A percentile compares a stretch with the other conserved stretches of the same genome.
phyloP scores from a whole-genome alignment of 106 monocot species.

The Apostasia shenzhenica region DNA sequence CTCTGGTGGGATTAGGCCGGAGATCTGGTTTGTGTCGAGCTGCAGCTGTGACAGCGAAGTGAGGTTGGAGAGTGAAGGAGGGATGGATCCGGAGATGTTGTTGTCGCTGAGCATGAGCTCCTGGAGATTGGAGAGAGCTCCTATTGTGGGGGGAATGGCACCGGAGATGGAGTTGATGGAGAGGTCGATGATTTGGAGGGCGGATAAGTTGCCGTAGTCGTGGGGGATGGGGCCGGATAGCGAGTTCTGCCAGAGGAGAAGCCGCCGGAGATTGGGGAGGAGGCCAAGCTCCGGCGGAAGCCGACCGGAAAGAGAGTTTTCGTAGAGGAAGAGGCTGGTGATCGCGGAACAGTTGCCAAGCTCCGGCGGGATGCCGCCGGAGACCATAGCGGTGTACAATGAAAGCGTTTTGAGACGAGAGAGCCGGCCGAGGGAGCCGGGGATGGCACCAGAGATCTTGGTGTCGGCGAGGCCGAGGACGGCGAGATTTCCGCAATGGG shows the following conservation, averaged over 20 bases:
- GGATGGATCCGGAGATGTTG: slow-evolving; percentile 83
- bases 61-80: slow-evolving; percentile 50
- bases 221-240: slow-evolving; percentile 63
- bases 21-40: slow-evolving; percentile 77
- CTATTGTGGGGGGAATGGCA: slow-evolving; percentile 55
- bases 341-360: slow-evolving; percentile 65
- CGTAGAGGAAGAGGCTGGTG: slow-evolving; percentile 77
- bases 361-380: slow-evolving; percentile 76
- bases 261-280: slow-evolving; percentile 46
- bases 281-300: slow-evolving; percentile 61
- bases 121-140: slow-evolving; percentile 34
- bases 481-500: slow-evolving; percentile 45
- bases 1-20: slow-evolving; percentile 63
- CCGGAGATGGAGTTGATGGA: slow-evolving; percentile 97
- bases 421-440: slow-evolving; percentile 49
- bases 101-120: slow-evolving; percentile 92
- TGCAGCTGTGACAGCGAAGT: slow-evolving; percentile 52
- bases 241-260: slow-evolving; percentile 89
- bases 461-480: slow-evolving; percentile 85
- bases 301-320: slow-evolving; percentile 66
- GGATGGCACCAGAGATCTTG: slow-evolving; percentile 71
- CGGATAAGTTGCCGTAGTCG: slow-evolving; percentile 52
- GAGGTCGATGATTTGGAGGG: slow-evolving; percentile 62
- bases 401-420: slow-evolving; percentile 65
- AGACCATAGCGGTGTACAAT: slow-evolving; percentile 71